Base-by-base conservation (phyloP, 768 basidiomycete species). In the Rhodotorula toruloides region DNA sequence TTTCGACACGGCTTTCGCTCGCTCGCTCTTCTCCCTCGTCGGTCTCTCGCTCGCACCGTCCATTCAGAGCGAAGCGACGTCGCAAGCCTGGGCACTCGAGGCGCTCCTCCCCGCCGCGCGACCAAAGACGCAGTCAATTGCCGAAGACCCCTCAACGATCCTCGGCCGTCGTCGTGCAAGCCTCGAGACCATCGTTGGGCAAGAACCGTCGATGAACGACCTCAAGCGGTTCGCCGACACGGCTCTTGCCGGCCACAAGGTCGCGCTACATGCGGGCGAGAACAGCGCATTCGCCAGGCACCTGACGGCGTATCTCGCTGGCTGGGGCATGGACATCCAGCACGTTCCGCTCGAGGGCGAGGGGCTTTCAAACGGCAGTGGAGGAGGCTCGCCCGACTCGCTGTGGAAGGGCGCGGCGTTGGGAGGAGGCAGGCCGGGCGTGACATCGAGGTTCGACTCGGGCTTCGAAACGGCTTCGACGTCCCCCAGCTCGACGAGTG, bases 311-410 rank as follows among this genome's bases (percentile, higher is more conserved):
- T 96, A 94, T 78, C 82, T 99, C 63, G 89, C 89, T 29, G 84
- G 88, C 10, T 98, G 94, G 94, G 92, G 93, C 19, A 84, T 97
- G 86, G 90, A 94, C 73, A 86, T 97, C 48, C 86, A 84, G 57
- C 91, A 92, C 78, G 81, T 80, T 12, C 78, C 80, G 13, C 77
- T 70, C 42, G 69, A 75, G 48, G 25, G 27, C 27, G 68, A 66
- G 17, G 14, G 42, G 10, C 39, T 53, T 10, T 52, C 62, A 43
- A 36, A 34, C 34, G 58, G 63, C 27, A 43, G 39, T 10, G 16
- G 1, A 13, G n/a, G 31, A 13, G 39, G 22, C 25, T 17, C 29
- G 3, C 17, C 27, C 12, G n/a, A 49, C n/a, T 49, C 48, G 27
- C 44, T 16, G n/a, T 11, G 13, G 21, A 54, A 32, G 16, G 14